Base-by-base conservation (phyloP, 306 rosid genomes). In the Casuarina equisetifolia region DNA sequence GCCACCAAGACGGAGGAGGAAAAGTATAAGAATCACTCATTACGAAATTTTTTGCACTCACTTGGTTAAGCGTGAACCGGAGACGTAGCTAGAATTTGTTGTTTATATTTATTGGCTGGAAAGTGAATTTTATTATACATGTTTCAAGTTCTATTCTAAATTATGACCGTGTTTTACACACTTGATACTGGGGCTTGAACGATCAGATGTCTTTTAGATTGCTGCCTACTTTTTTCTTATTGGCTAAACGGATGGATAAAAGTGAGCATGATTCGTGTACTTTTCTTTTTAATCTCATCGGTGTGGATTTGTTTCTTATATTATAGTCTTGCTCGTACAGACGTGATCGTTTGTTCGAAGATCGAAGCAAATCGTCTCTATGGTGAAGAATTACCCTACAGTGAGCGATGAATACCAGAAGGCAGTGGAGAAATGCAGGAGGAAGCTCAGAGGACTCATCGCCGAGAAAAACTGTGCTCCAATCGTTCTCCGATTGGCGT, bases 401-500 rank as follows among this genome's bases (percentile, higher is more conserved):
- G 86, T 90, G 67, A 88, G 85, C 75, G 82, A 78, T 68, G 91
- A 84, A 50, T 88, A 88, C 76, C 75, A 55, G 74, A 82, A 85
- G 55, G 89, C 91, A 1, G 55, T 88, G 1, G 83, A 82, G 72
- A 90, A 90, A 81, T 85, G 89, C 82, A 86, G 74, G 86, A 86
- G 84, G 77, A 88, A 85, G 79, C 89, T 90, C 38, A 78, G 96
- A 75, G 91, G 89, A 12, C 86, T 85, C 44, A 77, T 90, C 40
- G 81, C 90, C 43, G 90, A 88, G 80, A 90, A 90, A 78, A 78
- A 76, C 12, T 88, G 91, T 52, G 88, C 93, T 84, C 93, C 93
- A 12, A 72, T 91, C 12, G 84, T 91, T 73, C 92, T 91, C 66
- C 82, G 89, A 55, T 69, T 89, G 58, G 93, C 93, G 93, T 91